Percentiles rank a stretch among this genome's conserved stretches.
phyloP scores from a whole-genome alignment of 2,329 filamentous ascomycete species.

The Metarhizium brunneum region DNA sequence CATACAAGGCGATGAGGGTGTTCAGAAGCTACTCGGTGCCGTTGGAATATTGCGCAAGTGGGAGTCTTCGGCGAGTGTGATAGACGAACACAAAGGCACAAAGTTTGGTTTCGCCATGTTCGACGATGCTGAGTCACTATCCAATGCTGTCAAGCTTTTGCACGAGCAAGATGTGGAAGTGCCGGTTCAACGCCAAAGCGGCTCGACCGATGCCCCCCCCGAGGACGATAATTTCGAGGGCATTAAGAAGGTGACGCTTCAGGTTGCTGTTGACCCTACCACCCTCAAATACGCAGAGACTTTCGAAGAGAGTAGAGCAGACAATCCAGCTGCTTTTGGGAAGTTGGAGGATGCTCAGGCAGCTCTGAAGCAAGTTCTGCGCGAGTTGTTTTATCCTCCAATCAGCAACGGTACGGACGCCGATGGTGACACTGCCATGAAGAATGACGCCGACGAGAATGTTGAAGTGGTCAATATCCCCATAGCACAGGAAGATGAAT shows the following conservation, averaged over 20 bases:
- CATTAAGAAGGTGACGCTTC: constrained; percentile 61
- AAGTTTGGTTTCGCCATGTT: constrained; percentile 95
- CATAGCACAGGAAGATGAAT: constrained; percentile 78
- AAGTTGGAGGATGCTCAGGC: constrained; percentile 61
- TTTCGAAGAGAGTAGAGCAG: constrained; percentile 58
- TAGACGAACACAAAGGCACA: constrained; percentile 64
- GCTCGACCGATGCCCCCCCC: constrained; percentile 30
- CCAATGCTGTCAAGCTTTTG: constrained; percentile 76
- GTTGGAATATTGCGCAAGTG: constrained; percentile 75
- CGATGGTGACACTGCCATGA: constrained; percentile 63
- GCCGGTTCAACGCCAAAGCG: constrained; percentile 65
- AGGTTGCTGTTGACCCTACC: constrained; percentile 71
- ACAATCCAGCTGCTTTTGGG: constrained; percentile 54
- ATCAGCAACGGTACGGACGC: constrained; percentile 40
- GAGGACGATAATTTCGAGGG: constrained; percentile 38
- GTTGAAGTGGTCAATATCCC: constrained; percentile 87
- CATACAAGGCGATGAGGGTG: constrained; percentile 62
- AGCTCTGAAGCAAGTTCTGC: constrained; percentile 58
- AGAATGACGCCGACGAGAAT: constrained; percentile 52
- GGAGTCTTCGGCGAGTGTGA: constrained; percentile 59
- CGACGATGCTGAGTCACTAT: constrained; percentile 81
- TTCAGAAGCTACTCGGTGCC: constrained; percentile 70
- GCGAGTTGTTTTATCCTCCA: constrained; percentile 62
- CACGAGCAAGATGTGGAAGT: constrained; percentile 75
- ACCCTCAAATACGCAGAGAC: constrained; percentile 81